Percentiles rank a stretch among this genome's conserved stretches.
Conservation (phyloP, 306 rosid genomes). For the Prosopis cineraria region DNA sequence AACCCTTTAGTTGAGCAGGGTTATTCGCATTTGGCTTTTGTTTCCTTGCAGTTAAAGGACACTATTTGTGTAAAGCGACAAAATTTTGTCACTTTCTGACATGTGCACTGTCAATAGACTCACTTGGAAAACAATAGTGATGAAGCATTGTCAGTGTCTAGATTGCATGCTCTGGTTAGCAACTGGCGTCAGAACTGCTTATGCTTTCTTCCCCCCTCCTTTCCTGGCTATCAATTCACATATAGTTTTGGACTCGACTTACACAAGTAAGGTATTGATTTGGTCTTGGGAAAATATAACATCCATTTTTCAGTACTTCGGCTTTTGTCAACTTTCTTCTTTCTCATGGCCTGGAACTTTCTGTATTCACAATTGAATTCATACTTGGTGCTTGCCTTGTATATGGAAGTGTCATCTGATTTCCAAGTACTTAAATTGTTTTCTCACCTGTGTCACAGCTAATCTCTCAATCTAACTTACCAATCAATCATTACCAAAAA, state of each 20-base stretch:
- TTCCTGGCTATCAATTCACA: constrained; percentile 5
- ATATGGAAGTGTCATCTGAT: constrained; percentile 19
- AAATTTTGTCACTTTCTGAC: not conserved
- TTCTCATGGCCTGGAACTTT: not conserved
- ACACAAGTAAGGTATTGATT: constrained; percentile 13
- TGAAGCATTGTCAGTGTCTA: not conserved
- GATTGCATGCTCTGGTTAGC: not conserved
- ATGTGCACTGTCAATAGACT: not conserved
- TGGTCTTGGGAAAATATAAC: constrained; percentile 5
- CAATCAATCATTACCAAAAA: not conserved
- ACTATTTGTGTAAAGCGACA: constrained; percentile 6
- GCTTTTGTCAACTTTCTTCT: constrained; percentile 13
- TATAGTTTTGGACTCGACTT: not conserved
- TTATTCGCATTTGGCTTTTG: too few relatives aligned
- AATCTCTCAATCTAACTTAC: not conserved
- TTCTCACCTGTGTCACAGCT: constrained; percentile 8
- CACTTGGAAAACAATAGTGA: not conserved
- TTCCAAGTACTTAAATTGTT: constrained; percentile 21
- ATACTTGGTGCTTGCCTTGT: not conserved
- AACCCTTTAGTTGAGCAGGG: too few relatives aligned
- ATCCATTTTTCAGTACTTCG: constrained; percentile 6
- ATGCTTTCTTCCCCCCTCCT: not conserved
- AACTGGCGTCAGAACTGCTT: not conserved
- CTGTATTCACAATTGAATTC: not conserved
- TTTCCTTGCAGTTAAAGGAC: constrained; percentile 9